These are phyloP conservation scores for Cladosporium cucumerinum DNA, from an alignment of 2,329 filamentous ascomycete species.

Conservation along the genomic window DNA sequence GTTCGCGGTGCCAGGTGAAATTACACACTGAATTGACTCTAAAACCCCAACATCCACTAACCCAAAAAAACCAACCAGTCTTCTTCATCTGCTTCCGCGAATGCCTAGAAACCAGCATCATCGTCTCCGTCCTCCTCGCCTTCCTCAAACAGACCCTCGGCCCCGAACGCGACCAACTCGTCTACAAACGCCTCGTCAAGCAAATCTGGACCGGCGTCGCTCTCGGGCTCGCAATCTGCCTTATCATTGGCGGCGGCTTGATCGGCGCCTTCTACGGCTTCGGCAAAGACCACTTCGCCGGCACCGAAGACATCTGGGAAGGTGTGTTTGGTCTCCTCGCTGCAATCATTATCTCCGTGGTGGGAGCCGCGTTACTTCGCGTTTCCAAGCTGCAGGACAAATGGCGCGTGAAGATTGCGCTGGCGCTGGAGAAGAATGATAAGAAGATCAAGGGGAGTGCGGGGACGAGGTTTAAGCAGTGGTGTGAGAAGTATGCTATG, in stretches of 20 bases:
- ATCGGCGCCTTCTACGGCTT: slow-evolving; percentile 72
- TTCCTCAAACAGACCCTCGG: slow-evolving; percentile 80
- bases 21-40: rapidly evolving
- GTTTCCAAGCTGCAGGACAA: slow-evolving; percentile 81
- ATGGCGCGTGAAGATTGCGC: slow-evolving; percentile 79
- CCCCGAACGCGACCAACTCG: slow-evolving; percentile 56
- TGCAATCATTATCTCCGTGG: slow-evolving; percentile 73
- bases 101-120: slow-evolving; percentile 76
- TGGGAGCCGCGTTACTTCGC: slow-evolving; percentile 76
- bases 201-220: slow-evolving; percentile 64
- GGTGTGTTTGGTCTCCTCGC: slow-evolving; percentile 65
- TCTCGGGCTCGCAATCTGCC: slow-evolving; percentile 60
- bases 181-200: slow-evolving; percentile 55
- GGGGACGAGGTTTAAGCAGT: slow-evolving; percentile 55
- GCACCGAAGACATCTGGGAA: slow-evolving; percentile 74
- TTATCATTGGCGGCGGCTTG: slow-evolving; percentile 63
- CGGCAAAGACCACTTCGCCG: slow-evolving; percentile 63
- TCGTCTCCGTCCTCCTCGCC: slow-evolving; percentile 80
- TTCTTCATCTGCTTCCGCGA: slow-evolving; percentile 92
- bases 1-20: slow-evolving; percentile 64
- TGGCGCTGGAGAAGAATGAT: slow-evolving; percentile 59
- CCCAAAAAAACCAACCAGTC: slow-evolving; percentile 45
- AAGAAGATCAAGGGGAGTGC: slow-evolving; percentile 37
- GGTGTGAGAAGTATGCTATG: slow-evolving; percentile 77
- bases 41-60: neutral